Evolutionary conservation across 2,329 filamentous ascomycete species (phyloP).

Genomic region (Aspergillus sp.): DNA sequence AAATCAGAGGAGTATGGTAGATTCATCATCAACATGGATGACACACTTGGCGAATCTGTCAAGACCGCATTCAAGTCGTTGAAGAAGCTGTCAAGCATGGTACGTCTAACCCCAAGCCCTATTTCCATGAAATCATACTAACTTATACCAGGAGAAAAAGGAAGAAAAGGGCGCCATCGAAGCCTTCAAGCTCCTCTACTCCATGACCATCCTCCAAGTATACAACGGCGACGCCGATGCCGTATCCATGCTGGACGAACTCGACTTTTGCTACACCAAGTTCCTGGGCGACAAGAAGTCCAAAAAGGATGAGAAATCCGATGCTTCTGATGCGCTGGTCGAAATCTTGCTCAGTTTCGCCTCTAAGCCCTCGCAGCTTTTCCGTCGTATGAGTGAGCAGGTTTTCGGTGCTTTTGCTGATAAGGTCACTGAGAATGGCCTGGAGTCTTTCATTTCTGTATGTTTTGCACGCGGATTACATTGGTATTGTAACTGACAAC

Average conservation of each 20-base stretch:
- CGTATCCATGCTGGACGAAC: constrained; percentile 73
- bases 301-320: constrained; percentile 46
- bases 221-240: constrained; percentile 88
- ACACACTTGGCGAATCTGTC: constrained; percentile 38
- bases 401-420: constrained; percentile 80
- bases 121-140: constrained; percentile 3
- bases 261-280: constrained; percentile 70
- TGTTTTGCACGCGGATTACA: too few relatives aligned
- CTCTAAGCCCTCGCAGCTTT: constrained; percentile 75
- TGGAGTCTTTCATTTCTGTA: constrained; percentile 57
- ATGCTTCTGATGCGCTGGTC: constrained; percentile 66
- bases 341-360: constrained; percentile 90
- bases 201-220: constrained; percentile 78
- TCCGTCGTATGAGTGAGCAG: constrained; percentile 80
- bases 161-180: constrained; percentile 42
- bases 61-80: constrained; percentile 39
- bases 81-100: constrained; percentile 33
- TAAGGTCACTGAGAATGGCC: constrained; percentile 66
- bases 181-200: constrained; percentile 75
- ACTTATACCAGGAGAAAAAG: constrained; percentile 47
- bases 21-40: constrained; percentile 46
- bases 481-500: constrained; percentile 32
- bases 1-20: constrained; percentile 32
- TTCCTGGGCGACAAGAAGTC: constrained; percentile 49
- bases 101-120: constrained; percentile 9